Conservation (phyloP, 306 rosid genomes). For the Elaeagnus macrophylla region DNA sequence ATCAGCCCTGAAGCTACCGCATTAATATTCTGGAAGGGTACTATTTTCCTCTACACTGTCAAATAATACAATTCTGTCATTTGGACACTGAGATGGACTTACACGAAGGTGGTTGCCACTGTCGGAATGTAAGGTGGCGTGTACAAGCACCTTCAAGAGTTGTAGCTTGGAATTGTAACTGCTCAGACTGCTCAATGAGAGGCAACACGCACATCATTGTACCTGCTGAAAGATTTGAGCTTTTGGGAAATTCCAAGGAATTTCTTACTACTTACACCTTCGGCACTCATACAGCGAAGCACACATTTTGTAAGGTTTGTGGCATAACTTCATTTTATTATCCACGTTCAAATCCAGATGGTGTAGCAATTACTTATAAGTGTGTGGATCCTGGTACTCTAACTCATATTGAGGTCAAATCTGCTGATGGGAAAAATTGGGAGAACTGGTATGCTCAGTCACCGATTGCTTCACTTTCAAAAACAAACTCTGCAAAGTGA, state of each 20-base stretch:
- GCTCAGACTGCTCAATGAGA: slow-evolving; percentile 77
- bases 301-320: slow-evolving; percentile 71
- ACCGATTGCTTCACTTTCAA: slow-evolving; percentile 39
- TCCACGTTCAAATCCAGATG: slow-evolving; percentile 90
- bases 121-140: slow-evolving; percentile 72
- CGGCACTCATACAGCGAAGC: slow-evolving; percentile 75
- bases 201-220: slow-evolving; percentile 49
- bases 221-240: slow-evolving; percentile 50
- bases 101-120: slow-evolving; percentile 83
- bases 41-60: background rate
- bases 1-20: too few relatives aligned
- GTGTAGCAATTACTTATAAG: slow-evolving; percentile 55
- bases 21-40: too few relatives aligned
- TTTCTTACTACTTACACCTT: slow-evolving; percentile 67
- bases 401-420: slow-evolving; percentile 40
- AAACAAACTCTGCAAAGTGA: background rate
- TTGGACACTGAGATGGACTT: slow-evolving; percentile 53
- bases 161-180: slow-evolving; percentile 72
- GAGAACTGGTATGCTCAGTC: slow-evolving; percentile 27
- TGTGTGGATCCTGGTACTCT: slow-evolving; percentile 85
- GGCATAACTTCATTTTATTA: slow-evolving; percentile 77
- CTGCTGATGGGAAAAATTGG: slow-evolving; percentile 67
- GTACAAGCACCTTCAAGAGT: slow-evolving; percentile 47
- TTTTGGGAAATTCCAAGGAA: slow-evolving; percentile 50
- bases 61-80: slow-evolving; percentile 10